Evolutionary conservation across 108 stramenopile species (phyloP).

Genomic region (Aurantiochytrium sp.): DNA sequence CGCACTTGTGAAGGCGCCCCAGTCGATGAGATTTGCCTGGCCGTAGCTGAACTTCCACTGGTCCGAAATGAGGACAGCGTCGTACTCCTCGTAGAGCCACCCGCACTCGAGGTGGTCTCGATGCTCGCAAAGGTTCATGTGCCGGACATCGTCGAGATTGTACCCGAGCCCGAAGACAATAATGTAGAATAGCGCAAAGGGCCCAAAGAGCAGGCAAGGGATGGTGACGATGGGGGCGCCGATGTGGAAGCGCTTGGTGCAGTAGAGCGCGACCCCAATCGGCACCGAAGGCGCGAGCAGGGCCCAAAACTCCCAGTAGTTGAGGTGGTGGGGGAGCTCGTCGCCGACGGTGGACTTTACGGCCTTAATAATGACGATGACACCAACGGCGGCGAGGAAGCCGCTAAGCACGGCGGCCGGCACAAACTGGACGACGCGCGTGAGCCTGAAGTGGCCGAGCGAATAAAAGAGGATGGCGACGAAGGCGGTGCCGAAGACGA

Average conservation of each 20-base stretch:
- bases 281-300: not conserved
- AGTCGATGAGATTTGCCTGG: not conserved
- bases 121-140: not conserved
- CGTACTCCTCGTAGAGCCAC: conserved; percentile 5
- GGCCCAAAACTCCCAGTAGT: conserved; percentile 26
- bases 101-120: not conserved
- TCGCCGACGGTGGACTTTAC: not conserved
- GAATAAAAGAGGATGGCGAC: not conserved
- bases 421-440: conserved; percentile 1
- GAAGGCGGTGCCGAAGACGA: conserved; percentile 10
- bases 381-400: conserved; percentile 9
- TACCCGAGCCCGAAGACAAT: not conserved
- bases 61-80: conserved; percentile 11
- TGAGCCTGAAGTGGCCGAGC: conserved; percentile 4
- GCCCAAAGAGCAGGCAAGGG: not conserved
- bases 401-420: conserved; percentile 15
- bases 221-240: not conserved
- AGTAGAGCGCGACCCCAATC: conserved; percentile 20
- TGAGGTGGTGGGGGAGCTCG: conserved; percentile 22
- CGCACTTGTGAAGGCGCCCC: not conserved
- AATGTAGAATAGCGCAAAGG: not conserved
- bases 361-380: conserved; percentile 23
- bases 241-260: conserved; percentile 17
- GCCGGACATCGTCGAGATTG: not conserved
- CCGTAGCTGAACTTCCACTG: conserved; percentile 18